A percentile compares a stretch with the other conserved stretches of the same genome.
Conservation (phyloP, 2,329 filamentous ascomycete genomes). For the Setomelanomma holmii region DNA sequence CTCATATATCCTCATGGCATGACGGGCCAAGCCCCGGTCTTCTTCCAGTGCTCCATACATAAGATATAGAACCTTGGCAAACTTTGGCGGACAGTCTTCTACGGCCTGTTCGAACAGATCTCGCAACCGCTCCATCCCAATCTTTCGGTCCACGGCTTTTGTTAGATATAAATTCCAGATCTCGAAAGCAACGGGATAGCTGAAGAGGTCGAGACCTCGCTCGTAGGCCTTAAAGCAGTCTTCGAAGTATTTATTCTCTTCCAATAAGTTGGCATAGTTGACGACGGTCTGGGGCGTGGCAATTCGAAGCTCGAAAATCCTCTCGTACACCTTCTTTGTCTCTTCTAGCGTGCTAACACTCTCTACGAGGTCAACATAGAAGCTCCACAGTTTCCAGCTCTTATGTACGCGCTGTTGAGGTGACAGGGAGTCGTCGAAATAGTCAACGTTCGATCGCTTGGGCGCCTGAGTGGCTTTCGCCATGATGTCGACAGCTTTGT, state of each 20-base stretch:
- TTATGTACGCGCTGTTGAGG: constrained; percentile 98
- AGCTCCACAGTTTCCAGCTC: constrained; percentile 99
- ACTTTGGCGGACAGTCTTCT: constrained; percentile 92
- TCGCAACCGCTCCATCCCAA: constrained; percentile 89
- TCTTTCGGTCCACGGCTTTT: constrained; percentile 95
- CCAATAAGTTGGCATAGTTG: constrained; percentile 95
- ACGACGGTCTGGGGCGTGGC: constrained; percentile 98
- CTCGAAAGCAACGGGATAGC: constrained; percentile 96
- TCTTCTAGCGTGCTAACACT: constrained; percentile 91
- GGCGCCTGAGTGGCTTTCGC: constrained; percentile 96
- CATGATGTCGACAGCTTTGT: constrained; percentile 94
- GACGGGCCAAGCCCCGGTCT: constrained; percentile 89
- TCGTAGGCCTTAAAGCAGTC: constrained; percentile 98
- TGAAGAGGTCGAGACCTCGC: constrained; percentile 95
- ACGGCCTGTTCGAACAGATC: constrained; percentile 98
- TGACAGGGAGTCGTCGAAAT: constrained; percentile 92
- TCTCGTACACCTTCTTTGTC: constrained; percentile 91
- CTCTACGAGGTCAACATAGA: constrained; percentile 97
- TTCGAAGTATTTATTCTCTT: constrained; percentile 94
- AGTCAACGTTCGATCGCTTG: constrained; percentile 97
- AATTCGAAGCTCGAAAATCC: constrained; percentile 97
- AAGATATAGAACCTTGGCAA: constrained; percentile 93
- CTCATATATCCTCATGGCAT: constrained; percentile 99
- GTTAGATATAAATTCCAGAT: constrained; percentile 98
- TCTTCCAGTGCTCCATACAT: constrained; percentile 99